phyloP scores from a whole-genome alignment of 768 basidiomycete species.

The Leccinum rimulosum region DNA sequence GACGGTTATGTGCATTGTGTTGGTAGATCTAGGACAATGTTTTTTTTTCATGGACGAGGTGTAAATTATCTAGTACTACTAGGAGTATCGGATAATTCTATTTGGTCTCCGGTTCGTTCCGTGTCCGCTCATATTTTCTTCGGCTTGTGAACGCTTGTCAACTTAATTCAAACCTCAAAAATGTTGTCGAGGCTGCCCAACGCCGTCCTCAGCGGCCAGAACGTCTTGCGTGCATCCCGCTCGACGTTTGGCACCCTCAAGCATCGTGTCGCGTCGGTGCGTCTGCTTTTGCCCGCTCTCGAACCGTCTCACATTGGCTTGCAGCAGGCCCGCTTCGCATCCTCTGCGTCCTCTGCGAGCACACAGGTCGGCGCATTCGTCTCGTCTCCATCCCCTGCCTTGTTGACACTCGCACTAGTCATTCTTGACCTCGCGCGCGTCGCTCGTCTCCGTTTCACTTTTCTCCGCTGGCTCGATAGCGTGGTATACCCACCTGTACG shows the following conservation, averaged over 20 bases:
- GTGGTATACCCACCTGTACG: slow-evolving; percentile 96
- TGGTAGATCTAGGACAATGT: slow-evolving; percentile 7
- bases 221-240: slow-evolving; percentile 45
- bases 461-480: slow-evolving; percentile 87
- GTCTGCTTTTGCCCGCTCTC: slow-evolving; percentile 22
- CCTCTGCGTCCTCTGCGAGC: slow-evolving; percentile 55
- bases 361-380: slow-evolving; percentile 55
- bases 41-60: slow-evolving; percentile 12
- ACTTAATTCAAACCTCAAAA: slow-evolving; percentile 50
- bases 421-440: slow-evolving; percentile 64
- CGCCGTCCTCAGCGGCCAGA: slow-evolving; percentile 63
- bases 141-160: slow-evolving; percentile 42
- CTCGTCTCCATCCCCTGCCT: background rate
- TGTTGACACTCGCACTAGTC: slow-evolving; percentile 41
- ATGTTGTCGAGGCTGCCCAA: slow-evolving; percentile 83
- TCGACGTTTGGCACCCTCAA: slow-evolving; percentile 39
- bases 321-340: slow-evolving; percentile 67
- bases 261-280: slow-evolving; percentile 51
- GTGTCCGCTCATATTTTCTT: slow-evolving; percentile 32
- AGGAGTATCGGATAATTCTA: slow-evolving; percentile 12
- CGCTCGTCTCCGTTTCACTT: slow-evolving; percentile 72
- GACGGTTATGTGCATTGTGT: slow-evolving; percentile 19
- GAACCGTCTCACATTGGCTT: slow-evolving; percentile 10
- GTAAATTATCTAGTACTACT: slow-evolving; percentile 28
- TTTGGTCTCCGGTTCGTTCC: slow-evolving; percentile 50